A percentile compares a stretch with the other conserved stretches of the same genome.
phyloP scores from a whole-genome alignment of 306 rosid genomes.

The Potentilla sterilis region DNA sequence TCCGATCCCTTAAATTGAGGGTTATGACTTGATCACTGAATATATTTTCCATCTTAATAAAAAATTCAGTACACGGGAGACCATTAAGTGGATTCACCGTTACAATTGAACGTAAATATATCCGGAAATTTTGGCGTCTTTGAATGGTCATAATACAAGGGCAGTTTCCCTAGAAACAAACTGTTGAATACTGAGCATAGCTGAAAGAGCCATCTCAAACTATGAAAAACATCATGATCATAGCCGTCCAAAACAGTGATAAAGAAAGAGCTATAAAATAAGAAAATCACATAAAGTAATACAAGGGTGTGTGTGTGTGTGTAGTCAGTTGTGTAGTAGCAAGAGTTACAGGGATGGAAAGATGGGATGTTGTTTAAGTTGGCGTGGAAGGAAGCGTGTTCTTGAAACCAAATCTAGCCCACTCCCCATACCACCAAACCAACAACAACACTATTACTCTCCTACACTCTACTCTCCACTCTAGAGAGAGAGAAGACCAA shows the following conservation, averaged over 20 bases:
- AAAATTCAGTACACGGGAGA: too few species aligned
- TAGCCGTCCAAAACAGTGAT: neutral
- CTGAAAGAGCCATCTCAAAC: neutral
- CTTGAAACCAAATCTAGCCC: neutral
- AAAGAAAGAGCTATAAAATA: neutral
- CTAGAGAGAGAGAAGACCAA: neutral
- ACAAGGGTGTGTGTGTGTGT: neutral
- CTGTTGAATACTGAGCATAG: neutral
- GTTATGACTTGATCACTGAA: too few species aligned
- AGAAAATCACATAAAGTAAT: neutral
- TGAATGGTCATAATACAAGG: neutral
- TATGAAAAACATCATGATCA: constrained; percentile 6
- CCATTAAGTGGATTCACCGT: neutral
- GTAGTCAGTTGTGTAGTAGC: neutral
- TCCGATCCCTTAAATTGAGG: too few species aligned
- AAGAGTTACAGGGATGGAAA: neutral
- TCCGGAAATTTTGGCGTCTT: neutral
- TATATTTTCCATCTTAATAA: too few species aligned
- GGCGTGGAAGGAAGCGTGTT: constrained; percentile 9
- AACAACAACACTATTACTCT: neutral
- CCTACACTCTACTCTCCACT: neutral
- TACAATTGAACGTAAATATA: neutral
- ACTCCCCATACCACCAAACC: neutral
- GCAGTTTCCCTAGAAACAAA: neutral
- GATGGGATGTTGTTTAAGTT: constrained; percentile 1